Percentiles rank a stretch among this genome's conserved stretches.
phyloP scores from a whole-genome alignment of 164 flowering plant genomes.

The Tinospora cordifolia region DNA sequence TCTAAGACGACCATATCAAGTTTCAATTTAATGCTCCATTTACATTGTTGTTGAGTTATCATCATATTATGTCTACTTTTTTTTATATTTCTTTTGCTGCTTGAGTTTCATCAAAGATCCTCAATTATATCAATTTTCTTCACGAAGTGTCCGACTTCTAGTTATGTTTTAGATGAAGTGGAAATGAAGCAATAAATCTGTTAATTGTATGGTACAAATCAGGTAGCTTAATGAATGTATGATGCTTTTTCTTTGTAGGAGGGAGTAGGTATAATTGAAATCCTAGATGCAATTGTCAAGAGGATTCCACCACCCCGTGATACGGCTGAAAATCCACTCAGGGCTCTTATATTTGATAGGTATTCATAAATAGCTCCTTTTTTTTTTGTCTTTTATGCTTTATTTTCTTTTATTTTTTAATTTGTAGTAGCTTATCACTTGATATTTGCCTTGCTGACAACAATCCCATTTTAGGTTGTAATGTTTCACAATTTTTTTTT shows the following conservation, averaged over 20 bases:
- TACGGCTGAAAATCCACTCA: slow-evolving; percentile 63
- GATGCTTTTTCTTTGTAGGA: slow-evolving; percentile 46
- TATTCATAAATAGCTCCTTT: slow-evolving; percentile 18
- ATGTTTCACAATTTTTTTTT: too few relatives aligned
- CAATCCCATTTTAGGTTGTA: too few relatives aligned
- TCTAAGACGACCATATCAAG: not conserved
- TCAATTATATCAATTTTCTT: not conserved
- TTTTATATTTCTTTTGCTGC: not conserved
- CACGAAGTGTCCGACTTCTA: not conserved
- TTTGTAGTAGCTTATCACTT: not conserved
- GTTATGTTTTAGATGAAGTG: too few relatives aligned
- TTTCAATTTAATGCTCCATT: not conserved
- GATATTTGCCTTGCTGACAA: not conserved
- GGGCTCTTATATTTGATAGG: slow-evolving; percentile 98
- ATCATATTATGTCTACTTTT: not conserved
- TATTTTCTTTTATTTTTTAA: not conserved
- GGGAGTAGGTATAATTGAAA: slow-evolving; percentile 83
- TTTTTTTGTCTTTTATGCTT: not conserved
- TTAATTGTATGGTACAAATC: not conserved
- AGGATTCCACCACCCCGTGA: slow-evolving; percentile 71
- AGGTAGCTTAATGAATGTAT: not conserved
- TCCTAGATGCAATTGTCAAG: slow-evolving; percentile 74
- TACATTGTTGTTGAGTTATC: not conserved
- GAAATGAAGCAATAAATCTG: not conserved
- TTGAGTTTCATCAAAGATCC: not conserved